Conservation (phyloP, 257 asterid species). For the Solanum tarijense region DNA sequence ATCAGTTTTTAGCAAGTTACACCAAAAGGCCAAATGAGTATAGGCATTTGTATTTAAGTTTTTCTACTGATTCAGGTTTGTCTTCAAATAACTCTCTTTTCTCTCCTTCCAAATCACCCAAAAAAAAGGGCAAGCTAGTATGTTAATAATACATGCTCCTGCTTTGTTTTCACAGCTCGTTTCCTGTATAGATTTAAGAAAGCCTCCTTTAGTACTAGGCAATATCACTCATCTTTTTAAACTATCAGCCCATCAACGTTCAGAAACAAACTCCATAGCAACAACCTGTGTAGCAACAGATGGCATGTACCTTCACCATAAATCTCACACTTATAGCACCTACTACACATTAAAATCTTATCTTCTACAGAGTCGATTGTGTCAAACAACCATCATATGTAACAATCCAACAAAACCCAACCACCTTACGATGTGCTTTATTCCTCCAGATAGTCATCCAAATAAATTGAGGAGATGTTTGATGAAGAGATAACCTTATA, state of each 20-base stretch:
- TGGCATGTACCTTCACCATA: neutral
- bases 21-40: neutral
- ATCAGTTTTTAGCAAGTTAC: neutral
- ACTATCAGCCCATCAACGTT: neutral
- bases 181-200: neutral
- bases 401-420: neutral
- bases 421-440: neutral
- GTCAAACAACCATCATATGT: neutral
- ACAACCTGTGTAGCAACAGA: neutral
- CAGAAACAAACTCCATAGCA: neutral
- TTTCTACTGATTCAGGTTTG: no score
- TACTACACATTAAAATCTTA: neutral
- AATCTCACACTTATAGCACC: neutral
- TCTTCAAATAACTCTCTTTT: neutral
- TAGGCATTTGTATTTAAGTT: neutral
- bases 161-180: neutral
- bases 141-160: neutral
- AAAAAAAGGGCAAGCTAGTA: neutral
- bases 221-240: neutral
- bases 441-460: neutral
- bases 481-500: neutral
- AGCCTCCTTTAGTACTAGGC: neutral
- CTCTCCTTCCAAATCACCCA: neutral
- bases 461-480: neutral
- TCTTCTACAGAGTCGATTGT: neutral